Conservation (phyloP, 192 early-diverging fungal genomes). For the Mortierella alpina region DNA sequence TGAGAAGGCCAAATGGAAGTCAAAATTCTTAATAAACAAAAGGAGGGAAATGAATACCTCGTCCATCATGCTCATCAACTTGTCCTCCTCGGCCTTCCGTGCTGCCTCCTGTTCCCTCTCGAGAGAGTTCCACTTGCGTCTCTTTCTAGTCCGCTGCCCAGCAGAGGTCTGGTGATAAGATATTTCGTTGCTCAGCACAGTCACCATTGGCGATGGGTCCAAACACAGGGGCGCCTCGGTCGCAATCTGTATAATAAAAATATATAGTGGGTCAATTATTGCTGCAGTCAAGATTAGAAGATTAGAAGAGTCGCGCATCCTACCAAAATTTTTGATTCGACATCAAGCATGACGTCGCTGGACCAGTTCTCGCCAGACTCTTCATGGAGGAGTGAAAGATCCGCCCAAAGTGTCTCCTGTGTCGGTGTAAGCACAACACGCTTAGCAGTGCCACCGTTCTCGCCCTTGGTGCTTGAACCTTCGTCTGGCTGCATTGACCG, state of each 20-base stretch:
- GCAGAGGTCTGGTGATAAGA: conserved; percentile 60
- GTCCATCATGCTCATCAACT: conserved; percentile 79
- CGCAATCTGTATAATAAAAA: conserved; percentile 57
- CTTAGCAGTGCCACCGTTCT: conserved; percentile 28
- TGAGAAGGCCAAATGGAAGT: background rate
- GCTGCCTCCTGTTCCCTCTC: conserved; percentile 76
- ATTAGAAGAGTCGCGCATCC: background rate
- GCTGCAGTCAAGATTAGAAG: background rate
- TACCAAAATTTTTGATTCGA: conserved; percentile 75
- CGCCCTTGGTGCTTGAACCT: conserved; percentile 16
- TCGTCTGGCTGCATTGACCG: too few relatives aligned
- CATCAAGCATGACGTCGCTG: conserved; percentile 64
- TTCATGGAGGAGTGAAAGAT: conserved; percentile 60
- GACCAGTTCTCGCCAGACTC: conserved; percentile 60
- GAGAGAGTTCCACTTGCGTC: conserved; percentile 77
- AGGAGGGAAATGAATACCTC: conserved; percentile 47
- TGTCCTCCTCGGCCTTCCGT: conserved; percentile 74
- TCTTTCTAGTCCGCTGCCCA: conserved; percentile 63
- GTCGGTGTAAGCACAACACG: conserved; percentile 60
- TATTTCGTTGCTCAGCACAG: conserved; percentile 76
- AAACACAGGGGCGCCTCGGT: conserved; percentile 75
- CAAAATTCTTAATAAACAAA: background rate
- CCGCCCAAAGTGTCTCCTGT: conserved; percentile 65
- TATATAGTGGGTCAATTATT: background rate
- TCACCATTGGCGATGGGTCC: conserved; percentile 76